Conservation (phyloP, 2,329 filamentous ascomycete genomes). For the Aspergillus candidus region DNA sequence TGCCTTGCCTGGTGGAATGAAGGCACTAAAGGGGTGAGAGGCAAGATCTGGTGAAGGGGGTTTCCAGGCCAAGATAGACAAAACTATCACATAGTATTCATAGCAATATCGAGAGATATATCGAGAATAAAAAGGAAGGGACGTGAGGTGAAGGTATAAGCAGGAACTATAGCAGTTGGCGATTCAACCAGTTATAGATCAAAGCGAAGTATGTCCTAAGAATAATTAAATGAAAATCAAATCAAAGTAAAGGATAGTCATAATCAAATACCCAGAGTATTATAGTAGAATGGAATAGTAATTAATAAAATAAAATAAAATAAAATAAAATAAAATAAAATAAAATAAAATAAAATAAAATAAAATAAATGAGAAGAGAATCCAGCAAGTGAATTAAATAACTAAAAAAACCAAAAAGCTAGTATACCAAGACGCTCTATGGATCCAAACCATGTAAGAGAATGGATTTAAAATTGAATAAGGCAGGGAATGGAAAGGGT, state of each 20-base stretch:
- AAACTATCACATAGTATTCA: conserved; percentile 12
- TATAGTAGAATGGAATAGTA: too few relatives aligned
- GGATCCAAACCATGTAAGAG: conserved; percentile 1
- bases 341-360: conserved; percentile 8
- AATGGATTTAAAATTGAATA: conserved; percentile 4
- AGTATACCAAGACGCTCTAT: background rate
- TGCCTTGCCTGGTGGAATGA: conserved; percentile 25
- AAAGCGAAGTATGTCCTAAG: too few relatives aligned
- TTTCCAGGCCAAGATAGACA: conserved; percentile 41
- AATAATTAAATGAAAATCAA: too few relatives aligned
- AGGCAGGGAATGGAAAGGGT: conserved; percentile 5
- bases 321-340: conserved; percentile 11
- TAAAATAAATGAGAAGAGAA: conserved; percentile 7
- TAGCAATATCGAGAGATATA: conserved; percentile 6
- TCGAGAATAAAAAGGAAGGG: conserved; percentile 8
- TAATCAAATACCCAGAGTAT: too few relatives aligned
- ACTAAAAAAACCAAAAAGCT: conserved; percentile 11
- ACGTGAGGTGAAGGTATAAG: background rate
- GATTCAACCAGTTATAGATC: background rate
- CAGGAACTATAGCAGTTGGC: too few relatives aligned
- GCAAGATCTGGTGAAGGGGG: conserved; percentile 40
- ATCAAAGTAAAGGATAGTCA: too few relatives aligned
- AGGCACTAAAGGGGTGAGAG: conserved; percentile 38
- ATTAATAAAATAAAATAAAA: conserved; percentile 3
- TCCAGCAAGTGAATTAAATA: conserved; percentile 14